Evolutionary conservation across 176 grass and related monocot genomes (phyloP), one percentile per base, ranked within the genome.

Genomic region (Oryza longistaminata): DNA sequence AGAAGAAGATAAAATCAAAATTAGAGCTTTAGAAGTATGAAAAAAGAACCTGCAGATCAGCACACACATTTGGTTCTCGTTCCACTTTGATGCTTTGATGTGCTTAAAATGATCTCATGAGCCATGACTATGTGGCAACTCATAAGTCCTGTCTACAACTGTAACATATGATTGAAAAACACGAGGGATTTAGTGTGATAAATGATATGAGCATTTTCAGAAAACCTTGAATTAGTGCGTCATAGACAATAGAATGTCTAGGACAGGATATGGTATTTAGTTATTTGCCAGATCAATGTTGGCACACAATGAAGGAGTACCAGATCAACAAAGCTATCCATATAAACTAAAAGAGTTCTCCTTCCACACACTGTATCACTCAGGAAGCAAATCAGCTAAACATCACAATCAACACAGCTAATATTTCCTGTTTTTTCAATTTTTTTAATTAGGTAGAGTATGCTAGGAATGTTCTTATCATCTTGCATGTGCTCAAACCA

Each of bases 321-420:
- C 19, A 64, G 6, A 43, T 46, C 37, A 71, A 17, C 74, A 61
- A 60, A 3, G 17, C 44, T 76, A 70, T 85, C 24, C 74, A 64
- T 5, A n/a, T 46, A 71, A 62, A 62, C 58, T 62, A 62, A 62
- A 62, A 11, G 58, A 43, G 45, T 49, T 45, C 77, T 70, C 74
- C 68, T 85, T 45, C 2, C 53, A 58, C 19, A 77, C 46, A 85
- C 65, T 58, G 45, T 33, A 85, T 69, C 24, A 70, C 83, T 70
- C 37, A 21, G 67, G 74, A 53, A 73, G 68, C 84, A 78, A 86
- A 86, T 70, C 75, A 86, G 40, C 66, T 64, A 46, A 78, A 71
- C 83, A 79, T 86, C 83, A 64, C 25, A 34, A 53, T 71, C 77
- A 71, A 31, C 37, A 77, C 65, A 71, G 44, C 75, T 50, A 80